Evolutionary conservation across 116 monocot species (phyloP), one percentile per base, ranked within the genome.

Genomic region (Dioscorea cayenensis): DNA sequence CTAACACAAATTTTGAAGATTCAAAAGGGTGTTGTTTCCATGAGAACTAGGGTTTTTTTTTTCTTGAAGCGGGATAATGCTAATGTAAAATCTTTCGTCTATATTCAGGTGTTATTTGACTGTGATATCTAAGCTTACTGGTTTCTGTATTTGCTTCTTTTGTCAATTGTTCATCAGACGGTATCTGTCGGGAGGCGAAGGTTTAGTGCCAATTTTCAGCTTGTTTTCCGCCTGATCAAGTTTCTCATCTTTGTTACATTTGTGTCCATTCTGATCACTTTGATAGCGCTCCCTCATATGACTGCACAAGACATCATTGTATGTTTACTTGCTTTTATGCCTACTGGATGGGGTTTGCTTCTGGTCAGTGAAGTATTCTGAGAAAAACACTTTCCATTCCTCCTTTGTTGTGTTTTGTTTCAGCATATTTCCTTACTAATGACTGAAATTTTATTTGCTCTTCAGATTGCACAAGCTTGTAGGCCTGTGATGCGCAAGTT

Each of bases 131-230:
- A 43, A 43, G 5, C 43, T 10, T 43, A 10, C 12, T 43, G 7
- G 12, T 43, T 43, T 32, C 32, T 43, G 43, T 10, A 12, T 43
- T 12, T 43, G 55, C 1, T 55, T 55, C n/a, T 55, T 16, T 55
- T 55, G 6, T 7, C 22, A 11, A 8, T 22, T 49, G 32, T 21
- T 70, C 27, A 66, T 62, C 90, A 99, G 99, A 84, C 85, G 7
- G 83, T 99, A 23, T 94, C 99, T 23, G 76, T 89, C 16, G 99
- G 91, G 35, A 77, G 94, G 80, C 73, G 75, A 28, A 92, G 81
- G 84, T 92, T 90, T 78, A 92, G 97, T 72, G 97, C 97, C 5
- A 76, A 88, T n/a, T 88, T 86, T 72, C 99, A 94, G 75, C 99
- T 94, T 43, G 80, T 89, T 14, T 94, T 94, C 73, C 84, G 94